Evolutionary conservation across 2,329 filamentous ascomycete species (phyloP), one percentile per base, ranked within the genome.

Genomic region (Diplocarpon mali): DNA sequence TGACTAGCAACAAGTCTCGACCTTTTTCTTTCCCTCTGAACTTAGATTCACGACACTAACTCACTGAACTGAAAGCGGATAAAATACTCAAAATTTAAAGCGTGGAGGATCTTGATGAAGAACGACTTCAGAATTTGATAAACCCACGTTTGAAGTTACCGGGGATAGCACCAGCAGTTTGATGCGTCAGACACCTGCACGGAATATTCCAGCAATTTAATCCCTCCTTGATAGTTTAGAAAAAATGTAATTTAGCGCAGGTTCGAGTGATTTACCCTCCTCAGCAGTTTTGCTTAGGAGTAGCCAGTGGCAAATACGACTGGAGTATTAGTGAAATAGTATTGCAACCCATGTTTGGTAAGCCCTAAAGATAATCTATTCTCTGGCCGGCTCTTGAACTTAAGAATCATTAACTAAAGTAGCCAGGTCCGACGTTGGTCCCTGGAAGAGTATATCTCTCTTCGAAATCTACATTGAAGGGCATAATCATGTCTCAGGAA

Each of bases 231-330:
- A 66, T 14, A 27, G 17, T 13, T 36, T 36, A 40, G 16, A 66
- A 69, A 44, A 69, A 69, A 55, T 68, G 69, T n/a, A n/a, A n/a
- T n/a, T 51, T 69, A 69, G 46, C 68, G 65, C 37, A 69, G 44
- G 6, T 67, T 66, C 7, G 20, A 24, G 7, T 3, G 7, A 24
- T 24, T 24, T 4, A 24, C 7, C 7, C 3, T 24, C 20, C 20
- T 7, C 20, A 24, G 20, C 7, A n/a, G 20, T 7, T 24, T 7
- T 24, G 7, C 20, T 7, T 4, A 24, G 8, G 69, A 60, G 53
- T n/a, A n/a, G n/a, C n/a, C n/a, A n/a, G n/a, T n/a, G n/a, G n/a
- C n/a, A n/a, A n/a, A n/a, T n/a, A n/a, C n/a, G n/a, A n/a, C n/a
- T n/a, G n/a, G n/a, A n/a, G n/a, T n/a, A n/a, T n/a, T n/a, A n/a